Percentiles rank a stretch among this genome's conserved stretches.
Evolutionary conservation across 129 eudicot species (phyloP).

Genomic region (Smallanthus sonchifolius): DNA sequence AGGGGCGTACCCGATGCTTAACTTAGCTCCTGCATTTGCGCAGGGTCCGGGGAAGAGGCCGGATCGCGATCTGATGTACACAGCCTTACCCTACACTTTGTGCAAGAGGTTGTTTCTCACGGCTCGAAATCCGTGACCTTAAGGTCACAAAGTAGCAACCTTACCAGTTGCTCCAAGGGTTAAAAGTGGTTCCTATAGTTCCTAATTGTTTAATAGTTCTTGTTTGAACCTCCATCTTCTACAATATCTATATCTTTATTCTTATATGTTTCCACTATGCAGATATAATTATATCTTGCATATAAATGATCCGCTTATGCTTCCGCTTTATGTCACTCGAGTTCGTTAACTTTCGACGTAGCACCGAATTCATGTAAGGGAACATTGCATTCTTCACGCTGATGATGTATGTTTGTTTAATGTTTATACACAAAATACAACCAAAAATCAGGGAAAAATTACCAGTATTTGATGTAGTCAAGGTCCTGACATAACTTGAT

Average conservation of each 20-base stretch:
- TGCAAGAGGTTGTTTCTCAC: too few species aligned
- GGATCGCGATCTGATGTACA: too few species aligned
- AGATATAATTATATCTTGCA: background rate
- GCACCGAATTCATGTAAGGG: background rate
- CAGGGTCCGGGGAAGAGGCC: too few species aligned
- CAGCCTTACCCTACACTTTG: too few species aligned
- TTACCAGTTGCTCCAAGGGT: background rate
- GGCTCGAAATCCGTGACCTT: too few species aligned
- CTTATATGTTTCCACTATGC: background rate
- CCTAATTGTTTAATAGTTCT: background rate
- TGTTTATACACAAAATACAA: conserved; percentile 19
- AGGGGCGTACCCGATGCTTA: too few species aligned
- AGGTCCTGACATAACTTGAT: conserved; percentile 34
- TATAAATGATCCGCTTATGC: background rate
- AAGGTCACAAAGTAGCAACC: too few species aligned
- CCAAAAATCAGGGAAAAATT: background rate
- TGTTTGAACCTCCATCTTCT: background rate
- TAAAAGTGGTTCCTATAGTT: background rate
- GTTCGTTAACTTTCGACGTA: background rate
- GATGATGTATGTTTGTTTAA: background rate
- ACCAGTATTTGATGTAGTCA: conserved; percentile 17
- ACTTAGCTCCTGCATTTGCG: too few species aligned
- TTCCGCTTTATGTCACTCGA: background rate
- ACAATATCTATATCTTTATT: background rate
- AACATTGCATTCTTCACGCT: conserved; percentile 17